Percentiles rank a stretch among this genome's conserved stretches.
Conservation (phyloP, 139 green algal species). For the Raphidocelis subcapitata region DNA sequence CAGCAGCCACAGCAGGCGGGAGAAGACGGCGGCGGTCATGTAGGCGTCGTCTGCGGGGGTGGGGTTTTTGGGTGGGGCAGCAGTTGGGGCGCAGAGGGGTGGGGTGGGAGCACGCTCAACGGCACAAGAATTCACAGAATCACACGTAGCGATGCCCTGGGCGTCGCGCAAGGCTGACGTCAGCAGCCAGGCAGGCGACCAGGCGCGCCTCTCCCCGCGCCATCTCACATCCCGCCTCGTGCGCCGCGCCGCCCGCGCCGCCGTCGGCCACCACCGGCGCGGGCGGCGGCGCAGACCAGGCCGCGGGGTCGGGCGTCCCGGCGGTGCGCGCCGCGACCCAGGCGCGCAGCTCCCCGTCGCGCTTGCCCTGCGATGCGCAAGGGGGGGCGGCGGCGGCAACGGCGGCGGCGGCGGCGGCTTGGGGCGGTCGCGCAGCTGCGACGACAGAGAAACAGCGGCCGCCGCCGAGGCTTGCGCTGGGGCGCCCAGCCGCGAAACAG, state of each 20-base stretch:
- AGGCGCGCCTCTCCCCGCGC: too few species aligned
- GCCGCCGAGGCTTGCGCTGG: neutral
- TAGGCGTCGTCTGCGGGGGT: too few species aligned
- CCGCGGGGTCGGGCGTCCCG: neutral
- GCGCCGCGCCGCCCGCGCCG: slow-evolving; percentile 29
- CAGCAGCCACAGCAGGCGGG: slow-evolving; percentile 35
- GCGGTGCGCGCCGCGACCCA: neutral
- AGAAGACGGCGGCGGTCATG: slow-evolving; percentile 67
- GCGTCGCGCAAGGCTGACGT: too few species aligned
- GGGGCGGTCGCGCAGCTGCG: neutral
- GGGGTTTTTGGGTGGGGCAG: too few species aligned
- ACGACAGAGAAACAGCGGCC: slow-evolving; percentile 5
- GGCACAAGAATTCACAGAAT: too few species aligned
- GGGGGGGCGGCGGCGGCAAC: neutral
- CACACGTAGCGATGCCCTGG: too few species aligned
- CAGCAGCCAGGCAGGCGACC: too few species aligned
- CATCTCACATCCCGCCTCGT: slow-evolving; percentile 83
- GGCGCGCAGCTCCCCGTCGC: neutral
- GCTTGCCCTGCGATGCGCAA: too few species aligned
- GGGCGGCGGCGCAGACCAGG: neutral
- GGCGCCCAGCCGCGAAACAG: neutral
- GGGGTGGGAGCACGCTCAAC: too few species aligned
- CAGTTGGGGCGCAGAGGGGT: too few species aligned
- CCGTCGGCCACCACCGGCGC: neutral
- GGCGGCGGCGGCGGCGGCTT: neutral